A percentile compares a stretch with the other conserved stretches of the same genome.
Conservation (phyloP, 345 rosid species). For the Zanthoxylum bungeanum region DNA sequence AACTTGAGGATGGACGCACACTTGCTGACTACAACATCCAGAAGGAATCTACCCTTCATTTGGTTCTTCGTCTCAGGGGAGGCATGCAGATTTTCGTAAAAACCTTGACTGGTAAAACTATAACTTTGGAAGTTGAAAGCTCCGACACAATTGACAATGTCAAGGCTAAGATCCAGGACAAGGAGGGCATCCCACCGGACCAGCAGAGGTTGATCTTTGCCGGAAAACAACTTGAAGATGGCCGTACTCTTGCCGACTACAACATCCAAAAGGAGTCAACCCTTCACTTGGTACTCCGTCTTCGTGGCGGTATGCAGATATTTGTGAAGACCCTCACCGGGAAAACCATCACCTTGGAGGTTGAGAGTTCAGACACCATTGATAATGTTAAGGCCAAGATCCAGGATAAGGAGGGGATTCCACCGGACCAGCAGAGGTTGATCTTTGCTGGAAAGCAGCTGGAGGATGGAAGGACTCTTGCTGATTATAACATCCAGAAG, state of each 20-base stretch:
- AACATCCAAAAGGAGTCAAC: background rate
- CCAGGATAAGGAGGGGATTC: background rate
- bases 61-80: conserved; percentile 18
- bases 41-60: conserved; percentile 25
- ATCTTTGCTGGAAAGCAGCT: background rate
- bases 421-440: background rate
- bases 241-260: background rate
- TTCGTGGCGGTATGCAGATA: background rate
- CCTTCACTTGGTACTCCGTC: background rate
- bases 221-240: background rate
- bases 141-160: background rate
- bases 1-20: conserved; percentile 24
- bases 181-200: background rate
- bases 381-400: background rate
- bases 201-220: background rate
- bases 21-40: conserved; percentile 26
- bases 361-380: background rate
- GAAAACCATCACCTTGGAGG: background rate
- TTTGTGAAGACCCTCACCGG: background rate
- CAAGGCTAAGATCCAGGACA: background rate
- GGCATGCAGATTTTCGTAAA: conserved; percentile 29
- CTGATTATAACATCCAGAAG: background rate
- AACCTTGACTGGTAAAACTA: conserved; percentile 5
- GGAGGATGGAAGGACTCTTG: background rate
- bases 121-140: conserved; percentile 1